Base-by-base conservation (phyloP, 495 filamentous ascomycete genomes). In the Lichenothelia convexa region DNA sequence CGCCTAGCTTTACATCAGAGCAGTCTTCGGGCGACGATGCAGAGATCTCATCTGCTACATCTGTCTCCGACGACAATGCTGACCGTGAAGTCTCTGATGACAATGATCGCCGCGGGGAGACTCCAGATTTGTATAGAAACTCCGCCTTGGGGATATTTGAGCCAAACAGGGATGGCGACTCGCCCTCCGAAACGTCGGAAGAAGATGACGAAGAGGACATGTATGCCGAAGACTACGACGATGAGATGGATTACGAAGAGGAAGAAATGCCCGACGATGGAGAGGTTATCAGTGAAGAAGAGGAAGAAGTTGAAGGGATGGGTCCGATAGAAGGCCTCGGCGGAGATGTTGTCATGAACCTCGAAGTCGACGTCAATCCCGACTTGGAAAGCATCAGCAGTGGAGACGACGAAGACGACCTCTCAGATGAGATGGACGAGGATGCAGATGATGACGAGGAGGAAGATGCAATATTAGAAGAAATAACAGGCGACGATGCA, bases 141-240 rank as follows among this genome's bases (percentile, higher is more conserved):
- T 94, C 89, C 3, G 82, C 91, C 3, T 65, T 99, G 21, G 91
- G 91, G 24, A 85, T 99, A 72, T 73, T 93, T 40, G 89, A 94
- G 50, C 80, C 79, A 42, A 70, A 72, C 41, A 68, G 81, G 43
- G 77, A 82, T 43, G 78, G 82, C 39, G 78, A 80, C 36, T 78
- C 75, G 15, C 67, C 62, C 44, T 64, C 64, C 1, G 71, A 72
- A 23, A 62, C 64, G 40, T 80, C 75, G 36, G 83, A 84, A 45
- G 71, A 80, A 27, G 61, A 65, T 7, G 60, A 59, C 7, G 50
- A 49, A 21, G 54, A 58, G 4, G 57, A 57, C 11, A 57, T 61
- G 50, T 59, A 55, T 33, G 54, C 55, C 20, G 54, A 51, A 6
- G 72, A 65, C 21, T 89, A 83, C 42, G 79, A 71, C 32, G 85